Evolutionary conservation across 805 yeast genomes (phyloP), one percentile per base, ranked within the genome.

Genomic region (Candida tibetensis): DNA sequence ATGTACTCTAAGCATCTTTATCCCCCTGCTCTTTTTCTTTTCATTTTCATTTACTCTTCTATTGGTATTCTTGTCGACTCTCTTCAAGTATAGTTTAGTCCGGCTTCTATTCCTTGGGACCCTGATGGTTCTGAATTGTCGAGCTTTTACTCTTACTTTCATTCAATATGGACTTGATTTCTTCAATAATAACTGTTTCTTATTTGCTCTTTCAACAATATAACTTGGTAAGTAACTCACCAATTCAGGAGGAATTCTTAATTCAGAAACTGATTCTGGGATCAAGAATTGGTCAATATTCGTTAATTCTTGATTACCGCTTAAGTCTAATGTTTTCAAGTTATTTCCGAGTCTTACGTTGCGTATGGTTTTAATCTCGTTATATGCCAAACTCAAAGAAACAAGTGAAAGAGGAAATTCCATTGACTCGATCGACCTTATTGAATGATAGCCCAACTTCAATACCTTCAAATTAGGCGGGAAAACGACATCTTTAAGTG

Each of bases 221-320:
- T 58, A 54, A 1, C 56, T 58, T 1, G 74, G 74, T 28, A 69
- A 50, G 40, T 65, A 62, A 6, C 51, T 48, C 8, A 64, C 46
- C 30, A 64, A 51, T 30, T 60, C 63, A 7, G 64, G 49, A 2
- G 73, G 66, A 16, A 68, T 46, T 32, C 60, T 46, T 34, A 69
- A 49, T n/a, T 60, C 68, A n/a, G 50, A 45, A 2, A 69, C 58
- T 2, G 69, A 55, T 13, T 62, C 64, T 2, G 74, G 74, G 4
- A 68, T 47, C 4, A 53, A 36, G 21, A 68, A 54, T 27, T 60
- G 65, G 38, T 69, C 74, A 18, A 69, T 50, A 34, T 56, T 59
- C 17, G 53, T 46, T 25, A 69, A 54, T 27, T 69, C 72, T 36
- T 58, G 64, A 45, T 69, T 69, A 1, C 72, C 74, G 45, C 71